Percentiles rank a stretch among this genome's conserved stretches.
Evolutionary conservation across 2,329 filamentous ascomycete species (phyloP).

Genomic region (Zasmidium cellare): DNA sequence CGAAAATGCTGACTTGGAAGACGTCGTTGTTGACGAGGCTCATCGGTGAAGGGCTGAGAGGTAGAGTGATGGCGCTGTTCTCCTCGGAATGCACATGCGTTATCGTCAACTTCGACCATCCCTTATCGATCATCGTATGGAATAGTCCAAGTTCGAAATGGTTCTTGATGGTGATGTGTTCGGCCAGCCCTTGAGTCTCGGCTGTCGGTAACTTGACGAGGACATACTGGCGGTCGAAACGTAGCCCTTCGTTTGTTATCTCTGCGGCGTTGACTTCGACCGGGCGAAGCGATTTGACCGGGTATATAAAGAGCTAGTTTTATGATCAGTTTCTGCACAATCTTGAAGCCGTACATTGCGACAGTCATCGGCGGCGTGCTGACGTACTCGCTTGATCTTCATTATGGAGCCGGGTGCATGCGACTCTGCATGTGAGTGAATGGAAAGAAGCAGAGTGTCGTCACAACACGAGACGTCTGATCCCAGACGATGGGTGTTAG

Average conservation of each 20-base stretch:
- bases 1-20: conserved; percentile 35
- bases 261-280: conserved; percentile 35
- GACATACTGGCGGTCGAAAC: conserved; percentile 37
- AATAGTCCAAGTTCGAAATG: conserved; percentile 36
- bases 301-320: conserved; percentile 35
- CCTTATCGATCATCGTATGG: conserved; percentile 33
- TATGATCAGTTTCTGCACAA: conserved; percentile 5
- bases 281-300: conserved; percentile 34
- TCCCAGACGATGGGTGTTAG: not conserved
- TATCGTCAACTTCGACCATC: conserved; percentile 37
- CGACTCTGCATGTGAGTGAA: not conserved
- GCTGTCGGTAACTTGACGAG: conserved; percentile 33
- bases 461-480: not conserved
- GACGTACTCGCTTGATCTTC: conserved; percentile 34
- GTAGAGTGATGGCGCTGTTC: conserved; percentile 28
- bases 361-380: conserved; percentile 3
- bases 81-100: conserved; percentile 31
- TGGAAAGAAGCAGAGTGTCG: not conserved
- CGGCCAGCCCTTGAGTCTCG: conserved; percentile 30
- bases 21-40: conserved; percentile 29
- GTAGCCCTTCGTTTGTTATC: conserved; percentile 37
- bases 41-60: conserved; percentile 33
- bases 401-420: conserved; percentile 17
- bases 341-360: not conserved
- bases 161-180: conserved; percentile 38